Percentiles rank a stretch among this genome's conserved stretches.
These are phyloP conservation scores for Cyclotella baltica DNA, from an alignment of 108 stramenopile genomes.

Conservation along the genomic window DNA sequence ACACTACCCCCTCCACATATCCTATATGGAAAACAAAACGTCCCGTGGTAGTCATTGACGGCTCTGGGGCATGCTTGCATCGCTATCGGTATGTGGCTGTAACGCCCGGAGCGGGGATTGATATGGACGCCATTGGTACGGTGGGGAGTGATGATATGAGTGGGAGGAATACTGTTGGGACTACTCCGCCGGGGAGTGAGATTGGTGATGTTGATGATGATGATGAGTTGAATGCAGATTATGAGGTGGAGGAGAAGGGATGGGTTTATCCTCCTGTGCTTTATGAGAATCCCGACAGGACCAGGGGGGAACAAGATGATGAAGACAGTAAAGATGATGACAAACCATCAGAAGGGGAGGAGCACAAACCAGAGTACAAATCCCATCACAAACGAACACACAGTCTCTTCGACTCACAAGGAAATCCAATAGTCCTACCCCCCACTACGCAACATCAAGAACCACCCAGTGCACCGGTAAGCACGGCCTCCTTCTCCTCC, in stretches of 20 bases:
- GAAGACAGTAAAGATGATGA: background rate
- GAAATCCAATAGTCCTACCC: slow-evolving; percentile 37
- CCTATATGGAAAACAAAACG: slow-evolving; percentile 83
- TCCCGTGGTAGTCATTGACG: slow-evolving; percentile 81
- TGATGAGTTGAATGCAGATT: slow-evolving; percentile 20
- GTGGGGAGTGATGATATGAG: slow-evolving; percentile 27
- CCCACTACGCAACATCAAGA: background rate
- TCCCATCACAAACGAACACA: slow-evolving; percentile 30
- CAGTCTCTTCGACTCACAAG: slow-evolving; percentile 33
- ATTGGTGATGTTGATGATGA: slow-evolving; percentile 39
- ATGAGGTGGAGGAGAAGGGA: slow-evolving; percentile 14
- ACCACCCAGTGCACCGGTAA: slow-evolving; percentile 14
- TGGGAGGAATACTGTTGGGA: slow-evolving; percentile 45
- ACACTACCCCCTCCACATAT: slow-evolving; percentile 87
- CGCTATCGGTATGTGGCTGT: slow-evolving; percentile 90
- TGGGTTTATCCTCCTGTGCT: slow-evolving; percentile 47
- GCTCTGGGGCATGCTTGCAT: too few species aligned
- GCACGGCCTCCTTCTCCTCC: slow-evolving; percentile 33
- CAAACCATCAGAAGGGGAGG: slow-evolving; percentile 4
- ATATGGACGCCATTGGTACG: slow-evolving; percentile 25
- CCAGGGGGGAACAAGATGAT: background rate
- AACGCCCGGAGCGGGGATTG: slow-evolving; percentile 75
- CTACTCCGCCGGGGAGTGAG: slow-evolving; percentile 43
- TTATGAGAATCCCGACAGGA: slow-evolving; percentile 39
- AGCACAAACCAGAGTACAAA: background rate